A percentile compares a stretch with the other conserved stretches of the same genome.
Conservation (phyloP, 345 rosid genomes). For the Citropsis articulata region DNA sequence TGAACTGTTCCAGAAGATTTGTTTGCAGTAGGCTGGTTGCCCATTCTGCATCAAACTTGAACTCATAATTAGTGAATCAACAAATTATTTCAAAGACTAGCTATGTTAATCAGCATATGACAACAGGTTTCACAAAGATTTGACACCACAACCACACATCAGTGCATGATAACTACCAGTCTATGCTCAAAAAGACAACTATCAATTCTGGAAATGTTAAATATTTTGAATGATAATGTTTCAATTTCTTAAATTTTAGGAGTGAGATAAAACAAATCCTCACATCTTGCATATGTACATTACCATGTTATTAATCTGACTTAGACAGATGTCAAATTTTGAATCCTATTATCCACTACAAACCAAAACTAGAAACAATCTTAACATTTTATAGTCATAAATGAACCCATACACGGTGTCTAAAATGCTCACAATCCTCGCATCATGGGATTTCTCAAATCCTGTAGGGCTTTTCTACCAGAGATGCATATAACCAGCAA, state of each 20-base stretch:
- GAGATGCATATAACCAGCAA: background rate
- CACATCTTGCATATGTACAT: background rate
- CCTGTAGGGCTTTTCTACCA: background rate
- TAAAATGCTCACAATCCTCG: background rate
- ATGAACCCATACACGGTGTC: background rate
- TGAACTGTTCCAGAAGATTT: constrained; percentile 55
- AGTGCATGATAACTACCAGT: no score
- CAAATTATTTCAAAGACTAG: no score
- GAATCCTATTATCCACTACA: background rate
- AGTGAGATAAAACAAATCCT: no score
- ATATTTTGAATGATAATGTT: no score
- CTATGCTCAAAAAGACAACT: no score
- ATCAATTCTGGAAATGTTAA: no score
- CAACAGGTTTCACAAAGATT: no score
- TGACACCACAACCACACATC: no score
- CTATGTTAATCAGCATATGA: no score
- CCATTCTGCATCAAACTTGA: constrained; percentile 48
- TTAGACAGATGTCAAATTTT: background rate
- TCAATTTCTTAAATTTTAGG: no score
- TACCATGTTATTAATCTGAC: background rate
- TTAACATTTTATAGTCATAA: background rate
- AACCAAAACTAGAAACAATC: background rate
- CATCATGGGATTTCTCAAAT: background rate
- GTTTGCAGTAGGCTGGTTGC: constrained; percentile 60
- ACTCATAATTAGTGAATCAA: background rate